These are phyloP conservation scores for Trifolium dubium DNA, from an alignment of 306 rosid species.

Conservation along the genomic window DNA sequence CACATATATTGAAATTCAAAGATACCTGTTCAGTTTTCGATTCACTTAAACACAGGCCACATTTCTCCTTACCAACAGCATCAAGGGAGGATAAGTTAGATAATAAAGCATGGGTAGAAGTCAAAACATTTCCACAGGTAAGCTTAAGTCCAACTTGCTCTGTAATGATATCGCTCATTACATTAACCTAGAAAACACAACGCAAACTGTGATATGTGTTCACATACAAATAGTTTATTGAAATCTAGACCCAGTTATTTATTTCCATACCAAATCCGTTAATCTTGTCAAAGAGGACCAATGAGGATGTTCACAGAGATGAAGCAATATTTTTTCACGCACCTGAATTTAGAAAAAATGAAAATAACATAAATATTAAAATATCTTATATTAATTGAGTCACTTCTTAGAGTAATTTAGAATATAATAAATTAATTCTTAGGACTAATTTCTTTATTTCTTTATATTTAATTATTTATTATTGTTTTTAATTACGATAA, in stretches of 20 bases:
- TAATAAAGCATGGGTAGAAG: constrained; percentile 59
- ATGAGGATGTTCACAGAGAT: constrained; percentile 71
- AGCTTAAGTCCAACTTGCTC: constrained; percentile 64
- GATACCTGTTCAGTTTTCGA: constrained; percentile 63
- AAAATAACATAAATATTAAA: constrained; percentile 16
- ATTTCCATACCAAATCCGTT: constrained; percentile 65
- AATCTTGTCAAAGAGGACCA: constrained; percentile 72
- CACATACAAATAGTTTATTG: background rate
- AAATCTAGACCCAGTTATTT: constrained; percentile 30
- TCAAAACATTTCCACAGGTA: constrained; percentile 58
- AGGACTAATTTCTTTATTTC: background rate
- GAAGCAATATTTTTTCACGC: constrained; percentile 60
- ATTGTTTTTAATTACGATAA: background rate
- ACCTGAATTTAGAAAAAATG: constrained; percentile 57
- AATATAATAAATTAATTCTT: background rate
- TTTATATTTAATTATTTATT: background rate
- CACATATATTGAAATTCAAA: constrained; percentile 17
- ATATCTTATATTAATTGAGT: background rate
- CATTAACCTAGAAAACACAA: constrained; percentile 61
- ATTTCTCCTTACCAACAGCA: constrained; percentile 47
- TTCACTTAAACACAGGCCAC: constrained; percentile 47
- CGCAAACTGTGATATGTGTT: constrained; percentile 9
- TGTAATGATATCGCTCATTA: constrained; percentile 58
- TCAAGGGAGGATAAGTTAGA: constrained; percentile 57
- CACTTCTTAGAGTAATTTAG: background rate